Base-by-base conservation (phyloP, 1,284 basidiomycete species). In the Xerocomus minutiporus region DNA sequence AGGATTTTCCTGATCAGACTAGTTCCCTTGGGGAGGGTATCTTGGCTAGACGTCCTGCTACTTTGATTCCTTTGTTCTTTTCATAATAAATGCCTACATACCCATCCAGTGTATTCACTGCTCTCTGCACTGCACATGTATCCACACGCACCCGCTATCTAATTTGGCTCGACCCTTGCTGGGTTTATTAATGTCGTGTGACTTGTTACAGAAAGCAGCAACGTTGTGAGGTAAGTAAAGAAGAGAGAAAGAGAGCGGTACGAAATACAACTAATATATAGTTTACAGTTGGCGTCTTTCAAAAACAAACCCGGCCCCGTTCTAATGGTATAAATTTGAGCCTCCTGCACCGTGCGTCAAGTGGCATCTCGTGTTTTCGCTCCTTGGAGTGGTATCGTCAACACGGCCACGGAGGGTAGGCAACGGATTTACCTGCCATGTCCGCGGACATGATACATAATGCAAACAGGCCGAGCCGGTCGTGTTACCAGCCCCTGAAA, bases 401-500 rank as follows among this genome's bases (percentile, higher is more conserved):
- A 15, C 36, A 39, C 9, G 11, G 17, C 38, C 8, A 39, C 20
- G 38, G 20, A 20, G 6, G 4, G 4, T 15, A 48, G 39, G n/a
- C 39, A 31, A 6, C 15, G n/a, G 15, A 15, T 39, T 23, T 23
- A 51, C 60, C 48, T 60, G 45, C 35, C 53, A 61, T 50, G 8
- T 51, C 62, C 61, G 55, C 60, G 60, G 62, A 61, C 28, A 58
- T 54, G 51, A 48, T 38, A 15, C 38, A 23, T 34, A 8, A 26
- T 23, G 3, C 8, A n/a, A 42, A 26, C 40, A 23, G 25, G 25
- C 59, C 43, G 48, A 34, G 35, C 51, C 42, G 31, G 45, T 48
- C 42, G 17, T 5, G 13, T 56, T 29, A 65, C 68, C 64, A 58
- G 7, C 60, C 57, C 52, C 52, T 68, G 57, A 65, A 58, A 49